These are phyloP conservation scores for Podospora didyma DNA, from an alignment of 495 filamentous ascomycete genomes.

Conservation along the genomic window DNA sequence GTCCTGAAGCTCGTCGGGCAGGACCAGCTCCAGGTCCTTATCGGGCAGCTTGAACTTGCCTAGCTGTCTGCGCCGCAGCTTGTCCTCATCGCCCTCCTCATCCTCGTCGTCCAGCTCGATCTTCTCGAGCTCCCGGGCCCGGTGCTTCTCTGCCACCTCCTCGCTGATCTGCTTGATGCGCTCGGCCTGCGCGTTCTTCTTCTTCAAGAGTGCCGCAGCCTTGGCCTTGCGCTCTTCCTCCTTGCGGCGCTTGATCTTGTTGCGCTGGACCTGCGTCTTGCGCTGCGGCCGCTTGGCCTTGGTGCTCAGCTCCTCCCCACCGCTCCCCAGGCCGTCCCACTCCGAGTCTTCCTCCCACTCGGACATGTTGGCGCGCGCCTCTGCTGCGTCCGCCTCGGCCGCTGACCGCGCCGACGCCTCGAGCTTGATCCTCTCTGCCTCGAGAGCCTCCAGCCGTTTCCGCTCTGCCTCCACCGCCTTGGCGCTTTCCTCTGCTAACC, in stretches of 20 bases:
- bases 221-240: conserved; percentile 70
- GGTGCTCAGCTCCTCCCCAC: conserved; percentile 56
- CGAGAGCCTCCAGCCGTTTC: conserved; percentile 65
- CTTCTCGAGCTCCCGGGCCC: conserved; percentile 32
- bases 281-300: conserved; percentile 70
- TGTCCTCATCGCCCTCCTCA: conserved; percentile 53
- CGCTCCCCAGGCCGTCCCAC: conserved; percentile 80
- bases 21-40: conserved; percentile 77
- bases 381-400: conserved; percentile 58
- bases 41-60: conserved; percentile 76
- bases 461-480: conserved; percentile 77
- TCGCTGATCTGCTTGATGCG: conserved; percentile 61
- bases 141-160: conserved; percentile 57
- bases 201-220: conserved; percentile 67
- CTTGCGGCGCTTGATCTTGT: conserved; percentile 82
- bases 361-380: conserved; percentile 62
- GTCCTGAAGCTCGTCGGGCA: conserved; percentile 91
- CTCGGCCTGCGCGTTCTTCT: conserved; percentile 62
- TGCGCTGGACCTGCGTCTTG: conserved; percentile 82
- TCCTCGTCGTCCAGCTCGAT: conserved; percentile 39
- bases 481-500: conserved; percentile 67
- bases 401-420: conserved; percentile 52
- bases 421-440: conserved; percentile 52
- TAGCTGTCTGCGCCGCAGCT: conserved; percentile 69
- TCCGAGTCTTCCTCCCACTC: conserved; percentile 80